A percentile compares a stretch with the other conserved stretches of the same genome.
phyloP scores from a whole-genome alignment of 805 yeast species.

The Myxozyma geophila region DNA sequence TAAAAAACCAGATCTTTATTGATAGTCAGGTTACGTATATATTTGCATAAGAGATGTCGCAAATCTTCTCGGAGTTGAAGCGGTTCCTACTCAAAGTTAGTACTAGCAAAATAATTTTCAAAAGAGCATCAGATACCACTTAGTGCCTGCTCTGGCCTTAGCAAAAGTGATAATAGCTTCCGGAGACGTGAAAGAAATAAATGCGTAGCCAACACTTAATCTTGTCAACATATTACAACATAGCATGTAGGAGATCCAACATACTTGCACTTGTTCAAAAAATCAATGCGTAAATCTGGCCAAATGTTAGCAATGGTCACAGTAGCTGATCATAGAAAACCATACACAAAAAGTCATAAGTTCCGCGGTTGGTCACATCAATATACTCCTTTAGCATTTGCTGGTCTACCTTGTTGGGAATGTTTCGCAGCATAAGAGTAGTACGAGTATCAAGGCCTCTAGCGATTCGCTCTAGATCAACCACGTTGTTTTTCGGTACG shows the following conservation, averaged over 20 bases:
- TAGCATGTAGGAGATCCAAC: constrained; percentile 5
- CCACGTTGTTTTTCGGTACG: constrained; percentile 46
- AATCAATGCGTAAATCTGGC: constrained; percentile 56
- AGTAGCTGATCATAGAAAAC: background rate
- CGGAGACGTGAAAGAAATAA: constrained; percentile 55
- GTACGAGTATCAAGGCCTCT: constrained; percentile 52
- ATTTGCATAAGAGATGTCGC: constrained; percentile 58
- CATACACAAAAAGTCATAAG: constrained; percentile 50
- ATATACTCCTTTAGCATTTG: constrained; percentile 52
- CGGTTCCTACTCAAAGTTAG: constrained; percentile 41
- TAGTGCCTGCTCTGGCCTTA: constrained; percentile 52
- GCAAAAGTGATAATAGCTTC: constrained; percentile 53
- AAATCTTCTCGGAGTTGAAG: constrained; percentile 55
- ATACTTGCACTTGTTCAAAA: constrained; percentile 55
- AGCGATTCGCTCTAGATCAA: constrained; percentile 50
- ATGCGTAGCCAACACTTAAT: constrained; percentile 57
- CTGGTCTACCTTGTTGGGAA: constrained; percentile 58
- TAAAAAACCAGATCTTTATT: background rate
- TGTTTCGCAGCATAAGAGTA: constrained; percentile 59
- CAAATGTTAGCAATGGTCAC: background rate
- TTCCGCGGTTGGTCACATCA: constrained; percentile 51
- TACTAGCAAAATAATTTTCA: background rate
- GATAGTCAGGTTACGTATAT: constrained; percentile 41
- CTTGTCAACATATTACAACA: background rate
- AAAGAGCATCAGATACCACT: constrained; percentile 45